These are phyloP conservation scores for Musa troglodytarum DNA, from an alignment of 176 grass and related monocot genomes.

Conservation along the genomic window DNA sequence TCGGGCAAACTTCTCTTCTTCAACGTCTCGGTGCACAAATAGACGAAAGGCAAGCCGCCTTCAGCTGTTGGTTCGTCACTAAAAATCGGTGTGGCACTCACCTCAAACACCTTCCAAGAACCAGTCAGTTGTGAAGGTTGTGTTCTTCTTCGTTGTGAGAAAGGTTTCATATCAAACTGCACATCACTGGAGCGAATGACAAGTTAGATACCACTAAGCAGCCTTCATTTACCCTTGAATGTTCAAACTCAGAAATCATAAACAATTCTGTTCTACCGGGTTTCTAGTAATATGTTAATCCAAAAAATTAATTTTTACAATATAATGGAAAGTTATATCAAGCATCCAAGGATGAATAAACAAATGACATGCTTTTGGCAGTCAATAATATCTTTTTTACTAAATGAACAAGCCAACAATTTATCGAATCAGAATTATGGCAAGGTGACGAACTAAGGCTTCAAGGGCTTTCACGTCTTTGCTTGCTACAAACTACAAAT, in stretches of 20 bases:
- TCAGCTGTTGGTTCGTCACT: constrained; percentile 29
- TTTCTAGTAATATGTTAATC: no score
- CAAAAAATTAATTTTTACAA: no score
- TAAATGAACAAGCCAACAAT: neutral
- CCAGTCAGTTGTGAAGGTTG: constrained; percentile 72
- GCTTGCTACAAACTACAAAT: no score
- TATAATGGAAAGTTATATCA: no score
- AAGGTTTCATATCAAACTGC: constrained; percentile 43
- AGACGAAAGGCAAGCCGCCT: constrained; percentile 38
- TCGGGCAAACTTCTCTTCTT: constrained; percentile 77
- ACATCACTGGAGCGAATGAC: constrained; percentile 27
- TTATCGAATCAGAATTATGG: neutral
- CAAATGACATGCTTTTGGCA: no score
- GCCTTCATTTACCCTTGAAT: neutral
- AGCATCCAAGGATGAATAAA: no score
- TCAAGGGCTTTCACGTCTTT: no score
- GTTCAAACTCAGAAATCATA: neutral
- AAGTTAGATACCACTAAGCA: neutral
- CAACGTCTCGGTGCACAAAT: constrained; percentile 74
- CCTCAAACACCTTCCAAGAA: constrained; percentile 93
- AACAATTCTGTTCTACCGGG: no score
- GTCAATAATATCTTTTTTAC: neutral
- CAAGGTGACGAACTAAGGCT: no score
- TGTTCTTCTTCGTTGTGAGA: constrained; percentile 76
- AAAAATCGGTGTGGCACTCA: constrained; percentile 86